phyloP scores from a whole-genome alignment of 1,284 basidiomycete species.

The Chalciporus piperatoides region DNA sequence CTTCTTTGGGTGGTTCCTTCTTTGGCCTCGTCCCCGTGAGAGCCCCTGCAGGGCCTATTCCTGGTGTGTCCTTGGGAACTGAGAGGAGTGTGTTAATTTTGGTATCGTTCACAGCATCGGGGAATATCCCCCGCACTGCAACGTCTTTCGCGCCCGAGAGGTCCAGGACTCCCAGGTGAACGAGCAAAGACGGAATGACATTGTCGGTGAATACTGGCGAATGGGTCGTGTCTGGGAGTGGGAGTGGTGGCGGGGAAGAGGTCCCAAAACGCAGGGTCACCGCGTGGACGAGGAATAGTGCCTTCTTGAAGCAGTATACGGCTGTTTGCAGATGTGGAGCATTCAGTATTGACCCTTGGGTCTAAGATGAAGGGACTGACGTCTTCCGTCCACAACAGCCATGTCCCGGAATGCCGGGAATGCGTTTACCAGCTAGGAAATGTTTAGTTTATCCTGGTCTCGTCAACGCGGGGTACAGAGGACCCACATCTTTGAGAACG shows the following conservation, averaged over 20 bases:
- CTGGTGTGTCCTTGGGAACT: slow-evolving; percentile 18
- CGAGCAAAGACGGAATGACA: slow-evolving; percentile 78
- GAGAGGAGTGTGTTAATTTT: slow-evolving; percentile 42
- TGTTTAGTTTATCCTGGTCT: slow-evolving; percentile 12
- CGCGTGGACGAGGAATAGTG: slow-evolving; percentile 75
- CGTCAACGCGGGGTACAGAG: slow-evolving; percentile 4
- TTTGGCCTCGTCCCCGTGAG: slow-evolving; percentile 15
- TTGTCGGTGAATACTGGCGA: slow-evolving; percentile 85
- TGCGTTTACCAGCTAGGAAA: slow-evolving; percentile 58
- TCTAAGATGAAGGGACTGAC: slow-evolving; percentile 42
- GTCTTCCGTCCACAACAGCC: slow-evolving; percentile 54
- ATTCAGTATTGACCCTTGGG: slow-evolving; percentile 4
- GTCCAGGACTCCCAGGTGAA: slow-evolving; percentile 74
- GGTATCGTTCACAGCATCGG: slow-evolving; percentile 38
- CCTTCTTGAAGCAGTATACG: slow-evolving; percentile 87
- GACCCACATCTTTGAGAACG: slow-evolving; percentile 59
- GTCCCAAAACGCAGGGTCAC: slow-evolving; percentile 62
- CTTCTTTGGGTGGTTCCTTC: slow-evolving; percentile 47
- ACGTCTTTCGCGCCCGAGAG: slow-evolving; percentile 44
- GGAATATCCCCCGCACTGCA: slow-evolving; percentile 43
- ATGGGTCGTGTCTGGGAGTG: slow-evolving; percentile 53
- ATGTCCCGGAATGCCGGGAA: slow-evolving; percentile 79
- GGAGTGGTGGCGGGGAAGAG: slow-evolving; percentile 49
- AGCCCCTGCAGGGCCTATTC: slow-evolving; percentile 7
- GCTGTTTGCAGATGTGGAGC: slow-evolving; percentile 38